Evolutionary conservation across 2,329 filamentous ascomycete species (phyloP).

Genomic region (Microcera coccophila): DNA sequence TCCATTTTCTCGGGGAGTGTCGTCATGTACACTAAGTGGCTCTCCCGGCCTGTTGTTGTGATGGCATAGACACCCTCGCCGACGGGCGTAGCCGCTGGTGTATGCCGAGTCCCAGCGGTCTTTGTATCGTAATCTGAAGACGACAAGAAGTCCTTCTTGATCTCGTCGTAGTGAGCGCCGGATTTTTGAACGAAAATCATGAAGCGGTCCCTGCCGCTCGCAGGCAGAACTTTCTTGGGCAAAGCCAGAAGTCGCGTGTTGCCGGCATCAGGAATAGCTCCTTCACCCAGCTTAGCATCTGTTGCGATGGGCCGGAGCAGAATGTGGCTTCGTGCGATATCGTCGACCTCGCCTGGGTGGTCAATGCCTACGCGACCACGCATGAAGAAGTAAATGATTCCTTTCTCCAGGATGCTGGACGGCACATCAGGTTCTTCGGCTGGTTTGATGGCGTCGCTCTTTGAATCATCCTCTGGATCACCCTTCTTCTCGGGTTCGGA

Average conservation of each 20-base stretch:
- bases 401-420: slow-evolving; percentile 72
- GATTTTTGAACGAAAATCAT: slow-evolving; percentile 81
- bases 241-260: slow-evolving; percentile 72
- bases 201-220: slow-evolving; percentile 64
- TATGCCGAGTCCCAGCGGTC: slow-evolving; percentile 65
- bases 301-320: slow-evolving; percentile 68
- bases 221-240: slow-evolving; percentile 80
- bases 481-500: not conserved
- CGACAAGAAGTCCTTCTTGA: slow-evolving; percentile 69
- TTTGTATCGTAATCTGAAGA: slow-evolving; percentile 70
- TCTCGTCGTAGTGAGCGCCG: slow-evolving; percentile 58
- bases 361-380: slow-evolving; percentile 71
- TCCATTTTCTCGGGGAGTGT: slow-evolving; percentile 68
- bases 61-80: slow-evolving; percentile 85
- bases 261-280: slow-evolving; percentile 44
- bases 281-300: slow-evolving; percentile 58
- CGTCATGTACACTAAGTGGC: slow-evolving; percentile 74
- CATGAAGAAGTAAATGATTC: slow-evolving; percentile 87
- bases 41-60: slow-evolving; percentile 65
- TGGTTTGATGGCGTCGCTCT: not conserved
- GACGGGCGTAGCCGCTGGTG: slow-evolving; percentile 67
- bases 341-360: slow-evolving; percentile 62
- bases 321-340: slow-evolving; percentile 76
- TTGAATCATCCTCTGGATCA: slow-evolving; percentile 2
- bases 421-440: slow-evolving; percentile 31